Evolutionary conservation across 2,329 filamentous ascomycete species (phyloP), one percentile per base, ranked within the genome.

Genomic region (Aureobasidium leucospermi): DNA sequence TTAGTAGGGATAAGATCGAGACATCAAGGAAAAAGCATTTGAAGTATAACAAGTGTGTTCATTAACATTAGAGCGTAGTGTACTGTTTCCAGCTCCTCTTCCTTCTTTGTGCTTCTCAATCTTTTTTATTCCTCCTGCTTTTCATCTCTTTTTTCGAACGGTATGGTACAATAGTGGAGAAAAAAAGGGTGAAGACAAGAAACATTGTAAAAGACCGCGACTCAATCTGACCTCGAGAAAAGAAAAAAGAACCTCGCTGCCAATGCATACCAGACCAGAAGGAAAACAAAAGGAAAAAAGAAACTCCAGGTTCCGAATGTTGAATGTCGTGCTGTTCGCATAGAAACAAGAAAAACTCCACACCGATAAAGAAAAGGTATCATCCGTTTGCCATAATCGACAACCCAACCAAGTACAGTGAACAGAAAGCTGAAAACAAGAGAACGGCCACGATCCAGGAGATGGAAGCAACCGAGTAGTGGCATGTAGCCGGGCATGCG

Each of bases 31-130:
- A 41, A 3, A 39, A 1, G 16, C 5, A 2, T 23, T 52, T 13
- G 9, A 32, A 34, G 38, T 53, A 56, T n/a, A 46, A 46, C n/a
- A 45, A 29, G 39, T 46, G 49, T 42, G n/a, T 45, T 55, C 52
- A 56, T 56, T 56, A 56, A 56, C 52, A 56, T 56, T 56, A 56
- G 10, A 56, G 41, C 28, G 29, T 56, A 46, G 15, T 56, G 39
- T 34, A 16, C 31, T 56, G 41, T 38, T 38, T 46, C 29, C 16
- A 36, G 38, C 52, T 19, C 8, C 32, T 15, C 6, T 16, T 9
- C 29, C 13, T 36, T 42, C 31, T 56, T 56, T 56, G 23, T 23
- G 23, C 23, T 23, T 31, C 38, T 34, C 39, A 29, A 19, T 15
- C 36, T 19, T 39, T 55, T 34, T 28, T 10, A 23, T 36, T 10